Percentiles rank a stretch among this genome's conserved stretches.
Conservation (phyloP, 768 basidiomycete genomes). For the Lyophyllum semitale region DNA sequence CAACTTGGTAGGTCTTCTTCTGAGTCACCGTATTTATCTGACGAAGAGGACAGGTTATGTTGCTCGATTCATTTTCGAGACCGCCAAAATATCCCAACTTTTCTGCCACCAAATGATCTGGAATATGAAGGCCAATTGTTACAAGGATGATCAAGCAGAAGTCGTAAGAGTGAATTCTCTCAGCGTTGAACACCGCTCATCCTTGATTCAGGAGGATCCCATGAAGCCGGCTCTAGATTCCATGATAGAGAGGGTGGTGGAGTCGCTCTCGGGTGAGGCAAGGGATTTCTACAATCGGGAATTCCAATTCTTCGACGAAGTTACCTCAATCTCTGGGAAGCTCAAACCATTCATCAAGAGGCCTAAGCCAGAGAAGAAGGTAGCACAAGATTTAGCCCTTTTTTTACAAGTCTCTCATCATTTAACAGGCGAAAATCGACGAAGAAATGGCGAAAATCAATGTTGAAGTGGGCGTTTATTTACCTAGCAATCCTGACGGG, state of each 20-base stretch:
- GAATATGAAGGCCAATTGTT: slow-evolving; percentile 99
- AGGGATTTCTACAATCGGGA: slow-evolving; percentile 91
- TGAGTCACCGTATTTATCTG: background rate
- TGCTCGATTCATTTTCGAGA: slow-evolving; percentile 93
- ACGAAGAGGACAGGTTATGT: slow-evolving; percentile 71
- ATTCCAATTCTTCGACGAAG: slow-evolving; percentile 93
- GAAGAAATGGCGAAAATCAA: slow-evolving; percentile 97
- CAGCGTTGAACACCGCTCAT: background rate
- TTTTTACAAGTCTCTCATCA: slow-evolving; percentile 7
- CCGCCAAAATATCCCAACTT: slow-evolving; percentile 92
- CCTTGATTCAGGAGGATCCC: slow-evolving; percentile 71
- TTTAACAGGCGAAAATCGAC: slow-evolving; percentile 88
- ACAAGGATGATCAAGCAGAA: slow-evolving; percentile 87
- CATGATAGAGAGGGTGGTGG: slow-evolving; percentile 80
- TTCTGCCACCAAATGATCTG: slow-evolving; percentile 99
- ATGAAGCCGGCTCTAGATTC: slow-evolving; percentile 95
- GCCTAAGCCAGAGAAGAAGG: slow-evolving; percentile 96
- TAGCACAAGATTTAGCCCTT: slow-evolving; percentile 17
- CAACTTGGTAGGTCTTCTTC: slow-evolving; percentile 61
- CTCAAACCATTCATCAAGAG: slow-evolving; percentile 95
- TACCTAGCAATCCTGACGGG: slow-evolving; percentile 97
- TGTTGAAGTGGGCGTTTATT: slow-evolving; percentile 93
- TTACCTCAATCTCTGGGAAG: slow-evolving; percentile 98
- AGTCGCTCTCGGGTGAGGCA: slow-evolving; percentile 86
- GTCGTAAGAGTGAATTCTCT: slow-evolving; percentile 48